Percentiles rank a stretch among this genome's conserved stretches.
Conservation (phyloP, 305 asterid species). For the Fraxinus latifolia region DNA sequence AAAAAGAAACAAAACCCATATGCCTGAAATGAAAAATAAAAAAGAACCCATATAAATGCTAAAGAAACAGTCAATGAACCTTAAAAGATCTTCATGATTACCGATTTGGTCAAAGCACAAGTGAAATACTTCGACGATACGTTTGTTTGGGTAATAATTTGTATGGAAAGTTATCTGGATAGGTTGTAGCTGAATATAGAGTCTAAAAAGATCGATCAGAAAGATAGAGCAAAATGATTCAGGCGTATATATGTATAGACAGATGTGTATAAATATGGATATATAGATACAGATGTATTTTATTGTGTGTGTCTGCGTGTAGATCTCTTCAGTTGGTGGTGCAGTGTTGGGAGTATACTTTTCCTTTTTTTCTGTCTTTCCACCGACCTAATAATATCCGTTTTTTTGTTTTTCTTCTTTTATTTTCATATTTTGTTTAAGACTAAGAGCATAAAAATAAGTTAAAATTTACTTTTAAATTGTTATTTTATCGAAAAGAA, state of each 20-base stretch:
- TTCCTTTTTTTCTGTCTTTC: neutral
- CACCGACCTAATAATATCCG: neutral
- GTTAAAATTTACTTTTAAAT: neutral
- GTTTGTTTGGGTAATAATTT: neutral
- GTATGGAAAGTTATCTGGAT: neutral
- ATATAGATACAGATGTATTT: neutral
- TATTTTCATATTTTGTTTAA: neutral
- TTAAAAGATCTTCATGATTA: neutral
- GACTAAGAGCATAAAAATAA: neutral
- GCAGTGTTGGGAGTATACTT: neutral
- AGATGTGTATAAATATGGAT: neutral
- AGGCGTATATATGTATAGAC: neutral
- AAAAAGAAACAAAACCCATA: neutral
- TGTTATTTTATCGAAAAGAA: too few species aligned
- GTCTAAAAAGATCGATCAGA: neutral
- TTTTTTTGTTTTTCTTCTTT: neutral
- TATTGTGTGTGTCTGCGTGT: neutral
- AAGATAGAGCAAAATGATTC: neutral
- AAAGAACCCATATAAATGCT: neutral
- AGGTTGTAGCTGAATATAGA: neutral
- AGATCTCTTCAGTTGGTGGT: neutral
- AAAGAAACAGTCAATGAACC: neutral
- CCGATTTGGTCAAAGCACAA: constrained; percentile 6
- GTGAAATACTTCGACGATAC: neutral
- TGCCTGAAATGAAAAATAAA: neutral